These are phyloP conservation scores for Holtermannia corniformis DNA, from an alignment of 768 basidiomycete species.

Conservation along the genomic window DNA sequence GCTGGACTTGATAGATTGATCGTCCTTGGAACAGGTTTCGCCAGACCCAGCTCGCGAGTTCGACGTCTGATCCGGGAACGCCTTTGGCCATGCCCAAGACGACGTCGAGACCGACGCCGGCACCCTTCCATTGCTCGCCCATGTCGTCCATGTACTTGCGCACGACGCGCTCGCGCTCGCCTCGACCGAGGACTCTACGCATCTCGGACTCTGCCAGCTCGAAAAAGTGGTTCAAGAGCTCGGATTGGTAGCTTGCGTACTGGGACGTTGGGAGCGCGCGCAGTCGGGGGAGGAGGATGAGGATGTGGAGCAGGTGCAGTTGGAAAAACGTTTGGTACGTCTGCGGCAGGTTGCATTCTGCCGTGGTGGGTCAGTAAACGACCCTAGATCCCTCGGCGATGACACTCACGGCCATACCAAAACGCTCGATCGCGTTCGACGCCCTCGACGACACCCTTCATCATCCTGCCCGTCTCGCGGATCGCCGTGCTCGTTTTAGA, in stretches of 20 bases:
- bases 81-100: slow-evolving; percentile 61
- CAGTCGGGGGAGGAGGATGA: slow-evolving; percentile 78
- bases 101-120: slow-evolving; percentile 64
- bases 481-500: slow-evolving; percentile 43
- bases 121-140: slow-evolving; percentile 82
- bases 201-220: slow-evolving; percentile 85
- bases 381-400: background rate
- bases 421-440: slow-evolving; percentile 43
- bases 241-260: slow-evolving; percentile 55
- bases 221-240: slow-evolving; percentile 88
- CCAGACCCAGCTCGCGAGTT: slow-evolving; percentile 83
- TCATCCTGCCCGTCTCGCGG: slow-evolving; percentile 43
- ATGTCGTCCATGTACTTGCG: slow-evolving; percentile 73
- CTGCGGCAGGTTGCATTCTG: slow-evolving; percentile 75
- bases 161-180: slow-evolving; percentile 65
- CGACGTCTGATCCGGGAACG: slow-evolving; percentile 64
- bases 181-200: slow-evolving; percentile 58
- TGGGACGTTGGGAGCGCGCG: slow-evolving; percentile 59
- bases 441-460: slow-evolving; percentile 43
- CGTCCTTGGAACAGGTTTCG: slow-evolving; percentile 78
- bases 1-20: slow-evolving; percentile 31
- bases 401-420: slow-evolving; percentile 44
- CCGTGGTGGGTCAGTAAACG: background rate
- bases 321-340: slow-evolving; percentile 98
- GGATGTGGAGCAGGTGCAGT: slow-evolving; percentile 81